Conservation (phyloP, 257 asterid species). For the Solanum microdontum region DNA sequence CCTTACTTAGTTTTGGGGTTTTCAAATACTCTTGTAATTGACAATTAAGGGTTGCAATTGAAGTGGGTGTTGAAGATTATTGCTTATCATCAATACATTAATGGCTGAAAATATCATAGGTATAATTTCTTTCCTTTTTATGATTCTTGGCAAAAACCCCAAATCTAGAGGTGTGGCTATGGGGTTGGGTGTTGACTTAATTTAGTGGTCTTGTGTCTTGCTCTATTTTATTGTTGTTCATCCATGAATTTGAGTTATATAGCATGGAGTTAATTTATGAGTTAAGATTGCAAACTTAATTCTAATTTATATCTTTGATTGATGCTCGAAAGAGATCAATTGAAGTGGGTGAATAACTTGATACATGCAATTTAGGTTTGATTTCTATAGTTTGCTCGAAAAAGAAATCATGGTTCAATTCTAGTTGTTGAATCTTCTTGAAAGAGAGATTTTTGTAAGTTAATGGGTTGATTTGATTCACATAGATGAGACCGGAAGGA, state of each 20-base stretch:
- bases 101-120: not conserved
- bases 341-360: not conserved
- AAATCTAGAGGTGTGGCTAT: not conserved
- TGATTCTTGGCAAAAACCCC: not conserved
- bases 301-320: not conserved
- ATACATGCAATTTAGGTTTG: not conserved
- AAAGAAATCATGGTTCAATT: not conserved
- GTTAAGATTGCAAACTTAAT: too few species aligned
- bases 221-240: not conserved
- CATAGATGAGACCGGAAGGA: not conserved
- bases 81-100: not conserved
- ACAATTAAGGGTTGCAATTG: not conserved
- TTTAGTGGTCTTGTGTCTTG: not conserved
- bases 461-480: not conserved
- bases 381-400: not conserved
- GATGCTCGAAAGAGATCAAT: not conserved
- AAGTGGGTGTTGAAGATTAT: not conserved
- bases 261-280: too few species aligned
- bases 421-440: not conserved
- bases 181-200: not conserved
- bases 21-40: not conserved
- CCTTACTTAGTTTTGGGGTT: not conserved
- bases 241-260: not conserved
- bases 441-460: not conserved
- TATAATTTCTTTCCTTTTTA: not conserved